Base-by-base conservation (phyloP, 176 grass and related monocot genomes). In the Musa beccarii region DNA sequence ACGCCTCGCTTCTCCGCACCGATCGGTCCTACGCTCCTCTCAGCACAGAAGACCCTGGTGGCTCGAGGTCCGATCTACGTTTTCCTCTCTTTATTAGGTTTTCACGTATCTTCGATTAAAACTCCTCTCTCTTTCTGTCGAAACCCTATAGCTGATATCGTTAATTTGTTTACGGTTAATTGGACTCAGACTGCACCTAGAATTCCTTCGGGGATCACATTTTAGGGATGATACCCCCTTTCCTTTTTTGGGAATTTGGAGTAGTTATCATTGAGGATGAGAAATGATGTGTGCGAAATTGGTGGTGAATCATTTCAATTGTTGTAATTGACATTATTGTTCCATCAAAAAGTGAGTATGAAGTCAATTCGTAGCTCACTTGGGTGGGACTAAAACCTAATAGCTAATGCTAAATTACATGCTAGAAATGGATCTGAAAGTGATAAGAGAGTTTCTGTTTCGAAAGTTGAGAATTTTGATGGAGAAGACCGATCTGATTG, bases 1-100 rank as follows among this genome's bases (percentile, higher is more conserved):
- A 52, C 72, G 34, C 84, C 81, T 94, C 90, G 8, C 78, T 94
- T 34, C 88, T 99, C 20, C 96, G 81, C 25, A 52, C 81, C 68
- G 88, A 94, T 69, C 86, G 91, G 23, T 22, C 81, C 68, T 99
- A 99, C 84, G 81, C 73, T 6, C 96, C 91, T 77, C 91, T 99
- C 83, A 99, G 91, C 89, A 95, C 91, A 19, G 86, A 99, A 21
- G 96, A 99, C 66, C 85, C 88, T 76, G 83, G 65, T 62, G 72
- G 82, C 49, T 92, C 85, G 78, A 99, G 96, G 91, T 99, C 59
- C 74, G 29, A 28, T 65, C 19, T 23, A 51, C 52, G 53, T 12
- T 63, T 54, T 2, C 66, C 65, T 26, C 10, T 4, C 34, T 43
- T 55, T 15, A 43, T 57, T 74, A 16, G 43, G 19, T 70, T 51